These are phyloP conservation scores for Orbilia oligospora DNA, from an alignment of 2,329 filamentous ascomycete species.

Conservation along the genomic window DNA sequence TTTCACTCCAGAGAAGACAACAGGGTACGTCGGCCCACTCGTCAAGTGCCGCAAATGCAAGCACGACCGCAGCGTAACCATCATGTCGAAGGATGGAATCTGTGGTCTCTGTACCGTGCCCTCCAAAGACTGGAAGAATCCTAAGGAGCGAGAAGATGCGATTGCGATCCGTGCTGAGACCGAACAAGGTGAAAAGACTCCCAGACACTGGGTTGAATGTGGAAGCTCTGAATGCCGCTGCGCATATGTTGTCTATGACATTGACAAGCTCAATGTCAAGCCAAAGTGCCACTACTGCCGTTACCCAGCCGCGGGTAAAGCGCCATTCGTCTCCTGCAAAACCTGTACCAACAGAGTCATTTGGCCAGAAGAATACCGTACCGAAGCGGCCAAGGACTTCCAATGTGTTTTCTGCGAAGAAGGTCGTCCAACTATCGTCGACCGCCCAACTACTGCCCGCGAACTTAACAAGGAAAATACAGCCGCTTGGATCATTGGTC, in stretches of 20 bases:
- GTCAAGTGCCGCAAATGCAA: constrained; percentile 68
- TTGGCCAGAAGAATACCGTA: constrained; percentile 69
- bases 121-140: constrained; percentile 58
- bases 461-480: constrained; percentile 68
- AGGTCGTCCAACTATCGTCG: constrained; percentile 66
- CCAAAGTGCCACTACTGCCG: constrained; percentile 72
- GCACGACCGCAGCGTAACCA: constrained; percentile 70
- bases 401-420: constrained; percentile 68
- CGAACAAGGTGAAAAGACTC: constrained; percentile 65
- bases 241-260: constrained; percentile 71
- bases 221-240: constrained; percentile 68
- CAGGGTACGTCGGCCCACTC: constrained; percentile 68
- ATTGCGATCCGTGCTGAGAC: constrained; percentile 62
- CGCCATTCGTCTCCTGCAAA: constrained; percentile 69
- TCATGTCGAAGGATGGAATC: constrained; percentile 68
- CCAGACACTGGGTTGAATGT: constrained; percentile 71
- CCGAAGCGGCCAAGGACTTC: constrained; percentile 66
- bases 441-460: constrained; percentile 67
- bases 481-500: constrained; percentile 69
- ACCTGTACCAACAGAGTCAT: constrained; percentile 70
- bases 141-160: constrained; percentile 62
- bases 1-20: constrained; percentile 70
- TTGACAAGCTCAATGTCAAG: constrained; percentile 67
- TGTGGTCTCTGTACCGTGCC: constrained; percentile 68
- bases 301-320: constrained; percentile 58